Base-by-base conservation (phyloP, 176 grass and related monocot genomes). In the Juncus effusus region DNA sequence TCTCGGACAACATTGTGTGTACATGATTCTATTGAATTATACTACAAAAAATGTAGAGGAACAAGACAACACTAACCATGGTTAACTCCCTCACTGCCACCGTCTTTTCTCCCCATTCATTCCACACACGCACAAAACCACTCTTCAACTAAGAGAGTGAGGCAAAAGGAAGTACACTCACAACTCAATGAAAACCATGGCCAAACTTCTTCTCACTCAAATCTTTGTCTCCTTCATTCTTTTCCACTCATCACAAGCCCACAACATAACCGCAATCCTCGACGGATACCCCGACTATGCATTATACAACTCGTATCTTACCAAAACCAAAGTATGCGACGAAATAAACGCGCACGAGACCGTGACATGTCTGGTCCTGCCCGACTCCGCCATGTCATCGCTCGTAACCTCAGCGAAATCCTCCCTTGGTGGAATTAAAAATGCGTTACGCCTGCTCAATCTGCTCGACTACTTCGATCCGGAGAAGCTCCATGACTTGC, bases 381-480 rank as follows among this genome's bases (percentile, higher is more conserved):
- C 80, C 44, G 83, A 89, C 36, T 59, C 37, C 19, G 82, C 80
- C 71, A 97, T 92, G 93, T 81, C 82, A 0, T 69, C 80, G 8
- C 85, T 97, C 2, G 82, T 80, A 54, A 36, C 51, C 1, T 82
- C 84, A 38, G 83, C 93, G 45, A 82, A 82, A 5, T 67, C 80
- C 19, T 75, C 75, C 5, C 88, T 92, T 2, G 80, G 79, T 2
- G 93, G 75, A 58, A 86, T 97, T 65, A 97, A 92, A 80, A 97
- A 86, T 42, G 93, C 93, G 44, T 83, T 96, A 1, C 93, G 85
- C 13, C 77, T 96, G 9, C 85, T 86, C 38, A 62, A 77, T 28
- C 79, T 97, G 28, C 85, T 97, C 28, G 93, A 97, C 80, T 97
- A 97, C 88, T 97, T 77, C 75, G 93, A 97, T 69, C 75, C 78